These are phyloP conservation scores for Fusarium annulatum DNA, from an alignment of 2,329 filamentous ascomycete genomes.

Conservation along the genomic window DNA sequence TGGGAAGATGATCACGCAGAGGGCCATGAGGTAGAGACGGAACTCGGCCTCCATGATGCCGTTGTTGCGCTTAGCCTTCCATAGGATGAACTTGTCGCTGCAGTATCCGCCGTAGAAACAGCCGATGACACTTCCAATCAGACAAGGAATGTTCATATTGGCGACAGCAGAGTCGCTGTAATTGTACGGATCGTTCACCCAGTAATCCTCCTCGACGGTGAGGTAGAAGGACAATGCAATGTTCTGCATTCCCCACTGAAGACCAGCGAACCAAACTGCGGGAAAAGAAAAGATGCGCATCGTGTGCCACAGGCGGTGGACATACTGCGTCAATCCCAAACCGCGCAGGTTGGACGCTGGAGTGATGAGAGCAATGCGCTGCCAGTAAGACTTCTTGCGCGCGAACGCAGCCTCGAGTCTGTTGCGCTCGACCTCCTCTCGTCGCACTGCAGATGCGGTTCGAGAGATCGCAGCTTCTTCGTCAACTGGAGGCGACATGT, in stretches of 20 bases:
- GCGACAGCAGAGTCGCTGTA: conserved; percentile 65
- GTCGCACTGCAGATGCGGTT: conserved; percentile 25
- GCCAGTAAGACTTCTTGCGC: conserved; percentile 61
- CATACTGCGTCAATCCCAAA: conserved; percentile 64
- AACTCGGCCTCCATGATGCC: conserved; percentile 67
- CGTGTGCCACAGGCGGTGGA: conserved; percentile 63
- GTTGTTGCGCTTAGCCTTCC: conserved; percentile 63
- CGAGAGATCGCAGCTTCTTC: conserved; percentile 18
- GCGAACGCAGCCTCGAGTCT: conserved; percentile 42
- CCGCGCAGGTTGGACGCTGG: conserved; percentile 65
- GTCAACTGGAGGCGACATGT: not conserved
- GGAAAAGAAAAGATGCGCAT: conserved; percentile 68
- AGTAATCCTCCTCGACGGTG: conserved; percentile 67
- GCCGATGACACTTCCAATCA: conserved; percentile 65
- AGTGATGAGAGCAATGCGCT: conserved; percentile 67
- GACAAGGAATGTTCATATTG: conserved; percentile 67
- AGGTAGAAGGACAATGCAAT: conserved; percentile 70
- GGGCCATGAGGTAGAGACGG: conserved; percentile 62
- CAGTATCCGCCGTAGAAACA: conserved; percentile 68
- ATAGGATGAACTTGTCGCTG: conserved; percentile 66
- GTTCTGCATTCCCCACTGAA: conserved; percentile 70
- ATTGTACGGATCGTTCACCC: conserved; percentile 64
- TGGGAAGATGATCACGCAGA: conserved; percentile 62
- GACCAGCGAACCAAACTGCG: conserved; percentile 65
- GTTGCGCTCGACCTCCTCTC: conserved; percentile 32